Evolutionary conservation across 352 stramenopile genomes (phyloP).

Genomic region (Phytophthora pseudosyringae): DNA sequence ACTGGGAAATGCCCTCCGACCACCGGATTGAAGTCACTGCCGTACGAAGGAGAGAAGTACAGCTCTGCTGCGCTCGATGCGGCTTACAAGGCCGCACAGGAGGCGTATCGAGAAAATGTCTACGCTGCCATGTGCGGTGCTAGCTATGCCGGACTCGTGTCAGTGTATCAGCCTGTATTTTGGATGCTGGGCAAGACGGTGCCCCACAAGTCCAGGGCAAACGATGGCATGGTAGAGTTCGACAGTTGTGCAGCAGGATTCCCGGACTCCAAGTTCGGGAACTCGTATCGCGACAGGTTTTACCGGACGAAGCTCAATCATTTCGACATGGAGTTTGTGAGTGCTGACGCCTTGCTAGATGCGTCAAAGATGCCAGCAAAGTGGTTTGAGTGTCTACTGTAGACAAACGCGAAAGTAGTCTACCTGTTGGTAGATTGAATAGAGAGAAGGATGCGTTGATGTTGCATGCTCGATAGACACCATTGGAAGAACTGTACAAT

Average conservation of each 20-base stretch:
- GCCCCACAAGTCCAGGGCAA: constrained; percentile 21
- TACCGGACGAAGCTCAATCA: constrained; percentile 63
- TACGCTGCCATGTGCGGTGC: constrained; percentile 37
- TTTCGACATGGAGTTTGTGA: constrained; percentile 48
- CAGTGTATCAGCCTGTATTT: constrained; percentile 22
- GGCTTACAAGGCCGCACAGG: constrained; percentile 31
- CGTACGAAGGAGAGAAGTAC: constrained; percentile 32
- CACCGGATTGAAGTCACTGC: constrained; percentile 30
- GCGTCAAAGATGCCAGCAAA: constrained; percentile 53
- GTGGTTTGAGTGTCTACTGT: constrained; percentile 63
- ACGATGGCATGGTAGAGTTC: constrained; percentile 41
- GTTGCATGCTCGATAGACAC: no score
- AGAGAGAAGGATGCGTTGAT: no score
- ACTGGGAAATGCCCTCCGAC: constrained; percentile 40
- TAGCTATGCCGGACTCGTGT: constrained; percentile 28
- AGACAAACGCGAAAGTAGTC: no score
- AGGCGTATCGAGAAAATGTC: constrained; percentile 34
- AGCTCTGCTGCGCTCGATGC: constrained; percentile 12
- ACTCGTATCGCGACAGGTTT: constrained; percentile 40
- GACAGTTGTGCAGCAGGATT: constrained; percentile 32
- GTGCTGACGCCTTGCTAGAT: constrained; percentile 44
- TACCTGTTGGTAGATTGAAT: no score
- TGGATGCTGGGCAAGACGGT: constrained; percentile 21
- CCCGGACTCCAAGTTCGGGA: constrained; percentile 35
- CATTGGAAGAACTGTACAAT: no score